Conservation (phyloP, 192 early-diverging fungal species). For the Endogone sp. region DNA sequence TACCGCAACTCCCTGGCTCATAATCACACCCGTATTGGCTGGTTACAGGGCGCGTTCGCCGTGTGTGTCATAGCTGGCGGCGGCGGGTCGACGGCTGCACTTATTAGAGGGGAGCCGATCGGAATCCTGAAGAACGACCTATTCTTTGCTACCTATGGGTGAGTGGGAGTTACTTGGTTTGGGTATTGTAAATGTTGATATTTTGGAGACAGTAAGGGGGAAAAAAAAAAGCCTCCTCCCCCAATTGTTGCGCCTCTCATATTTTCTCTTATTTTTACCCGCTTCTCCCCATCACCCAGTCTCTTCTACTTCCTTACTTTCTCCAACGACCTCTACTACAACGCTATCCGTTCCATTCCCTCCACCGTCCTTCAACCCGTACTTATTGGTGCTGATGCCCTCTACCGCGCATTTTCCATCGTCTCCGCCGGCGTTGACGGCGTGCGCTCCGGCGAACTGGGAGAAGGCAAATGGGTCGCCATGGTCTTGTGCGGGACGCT, state of each 20-base stretch:
- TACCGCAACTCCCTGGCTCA: slow-evolving; percentile 11
- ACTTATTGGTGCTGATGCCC: slow-evolving; percentile 16
- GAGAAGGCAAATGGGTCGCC: slow-evolving; percentile 24
- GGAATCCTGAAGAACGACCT: slow-evolving; percentile 20
- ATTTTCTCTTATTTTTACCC: not conserved
- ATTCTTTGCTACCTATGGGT: slow-evolving; percentile 28
- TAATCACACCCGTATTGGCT: slow-evolving; percentile 24
- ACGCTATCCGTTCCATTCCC: slow-evolving; percentile 12
- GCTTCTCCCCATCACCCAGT: slow-evolving; percentile 9
- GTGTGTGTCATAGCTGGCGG: slow-evolving; percentile 26
- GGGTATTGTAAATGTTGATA: not conserved
- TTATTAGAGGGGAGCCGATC: slow-evolving; percentile 25
- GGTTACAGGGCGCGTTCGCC: slow-evolving; percentile 29
- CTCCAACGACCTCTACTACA: slow-evolving; percentile 17
- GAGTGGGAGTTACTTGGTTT: not conserved
- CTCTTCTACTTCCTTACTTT: slow-evolving; percentile 20
- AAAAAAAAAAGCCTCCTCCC: too few relatives aligned
- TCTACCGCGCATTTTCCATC: slow-evolving; percentile 18
- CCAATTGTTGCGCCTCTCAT: not conserved
- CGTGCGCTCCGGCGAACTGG: slow-evolving; percentile 14
- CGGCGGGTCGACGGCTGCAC: slow-evolving; percentile 21
- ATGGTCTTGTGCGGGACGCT: slow-evolving; percentile 29
- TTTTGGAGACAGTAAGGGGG: too few relatives aligned
- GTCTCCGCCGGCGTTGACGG: slow-evolving; percentile 22
- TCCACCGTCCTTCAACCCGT: slow-evolving; percentile 5